Evolutionary conservation across 148 eudicot species (phyloP).

Genomic region (Vaccinium myrtillus): DNA sequence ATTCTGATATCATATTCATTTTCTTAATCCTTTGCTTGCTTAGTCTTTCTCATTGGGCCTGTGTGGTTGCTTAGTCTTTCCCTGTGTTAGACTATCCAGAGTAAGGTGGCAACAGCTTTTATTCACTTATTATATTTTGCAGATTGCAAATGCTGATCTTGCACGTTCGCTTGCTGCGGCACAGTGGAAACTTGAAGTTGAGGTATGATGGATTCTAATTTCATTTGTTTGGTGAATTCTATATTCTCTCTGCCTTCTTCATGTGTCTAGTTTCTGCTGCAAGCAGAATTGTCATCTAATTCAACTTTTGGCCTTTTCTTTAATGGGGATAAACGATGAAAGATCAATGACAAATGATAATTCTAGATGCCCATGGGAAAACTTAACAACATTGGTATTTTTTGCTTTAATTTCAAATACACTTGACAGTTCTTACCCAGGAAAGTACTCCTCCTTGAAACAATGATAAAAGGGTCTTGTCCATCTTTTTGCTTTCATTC

Average conservation of each 20-base stretch:
- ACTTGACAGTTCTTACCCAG: not conserved
- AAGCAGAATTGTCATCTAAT: not conserved
- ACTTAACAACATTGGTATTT: not conserved
- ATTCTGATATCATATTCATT: not conserved
- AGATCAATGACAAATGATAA: not conserved
- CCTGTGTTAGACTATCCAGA: not conserved
- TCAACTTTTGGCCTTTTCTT: constrained; percentile 3
- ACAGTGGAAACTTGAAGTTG: constrained; percentile 81
- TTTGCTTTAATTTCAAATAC: not conserved
- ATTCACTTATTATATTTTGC: constrained; percentile 29
- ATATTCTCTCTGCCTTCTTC: not conserved
- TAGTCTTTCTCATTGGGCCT: not conserved
- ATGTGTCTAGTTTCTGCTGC: not conserved
- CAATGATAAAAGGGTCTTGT: not conserved
- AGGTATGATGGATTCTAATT: constrained; percentile 50
- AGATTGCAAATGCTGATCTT: constrained; percentile 90
- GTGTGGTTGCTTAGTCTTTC: not conserved
- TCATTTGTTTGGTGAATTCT: not conserved
- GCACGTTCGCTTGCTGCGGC: constrained; percentile 75
- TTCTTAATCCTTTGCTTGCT: not conserved
- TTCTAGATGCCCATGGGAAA: not conserved
- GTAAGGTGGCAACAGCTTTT: not conserved
- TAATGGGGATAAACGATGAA: not conserved
- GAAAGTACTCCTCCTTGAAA: not conserved
- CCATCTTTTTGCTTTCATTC: not conserved